Percentiles rank a stretch among this genome's conserved stretches.
Evolutionary conservation across 306 rosid species (phyloP).

Genomic region (Mimosa pudica): DNA sequence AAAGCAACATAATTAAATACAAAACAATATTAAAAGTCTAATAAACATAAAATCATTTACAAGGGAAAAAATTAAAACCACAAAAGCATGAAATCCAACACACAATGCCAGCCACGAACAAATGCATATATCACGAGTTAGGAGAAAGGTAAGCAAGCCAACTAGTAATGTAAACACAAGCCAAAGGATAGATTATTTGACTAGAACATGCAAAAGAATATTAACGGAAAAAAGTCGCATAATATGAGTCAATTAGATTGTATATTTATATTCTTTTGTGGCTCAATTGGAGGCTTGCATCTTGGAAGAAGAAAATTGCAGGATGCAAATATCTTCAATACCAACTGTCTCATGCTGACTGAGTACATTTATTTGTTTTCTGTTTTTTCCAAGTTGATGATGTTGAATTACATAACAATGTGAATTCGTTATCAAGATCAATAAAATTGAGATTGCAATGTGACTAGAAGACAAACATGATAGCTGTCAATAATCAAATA

Average conservation of each 20-base stretch:
- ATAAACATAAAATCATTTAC: too few species aligned
- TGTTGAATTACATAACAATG: background rate
- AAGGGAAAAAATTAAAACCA: too few species aligned
- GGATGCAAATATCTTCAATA: background rate
- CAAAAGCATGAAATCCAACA: too few species aligned
- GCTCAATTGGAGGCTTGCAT: background rate
- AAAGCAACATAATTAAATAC: too few species aligned
- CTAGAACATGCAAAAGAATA: too few species aligned
- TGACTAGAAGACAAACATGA: background rate
- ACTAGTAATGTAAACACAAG: too few species aligned
- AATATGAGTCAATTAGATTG: background rate
- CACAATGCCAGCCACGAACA: too few species aligned
- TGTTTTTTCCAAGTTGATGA: background rate
- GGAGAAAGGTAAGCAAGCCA: too few species aligned
- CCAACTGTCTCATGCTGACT: background rate
- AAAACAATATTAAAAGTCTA: too few species aligned
- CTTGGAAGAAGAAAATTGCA: background rate
- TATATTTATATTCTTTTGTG: background rate
- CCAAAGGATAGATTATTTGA: too few species aligned
- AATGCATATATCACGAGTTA: too few species aligned
- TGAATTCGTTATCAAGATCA: background rate
- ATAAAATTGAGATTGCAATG: background rate
- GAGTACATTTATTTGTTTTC: background rate
- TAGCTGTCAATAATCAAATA: background rate
- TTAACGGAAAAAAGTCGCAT: background rate